A percentile compares a stretch with the other conserved stretches of the same genome.
Evolutionary conservation across 257 asterid species (phyloP).

Genomic region (Vinca minor): DNA sequence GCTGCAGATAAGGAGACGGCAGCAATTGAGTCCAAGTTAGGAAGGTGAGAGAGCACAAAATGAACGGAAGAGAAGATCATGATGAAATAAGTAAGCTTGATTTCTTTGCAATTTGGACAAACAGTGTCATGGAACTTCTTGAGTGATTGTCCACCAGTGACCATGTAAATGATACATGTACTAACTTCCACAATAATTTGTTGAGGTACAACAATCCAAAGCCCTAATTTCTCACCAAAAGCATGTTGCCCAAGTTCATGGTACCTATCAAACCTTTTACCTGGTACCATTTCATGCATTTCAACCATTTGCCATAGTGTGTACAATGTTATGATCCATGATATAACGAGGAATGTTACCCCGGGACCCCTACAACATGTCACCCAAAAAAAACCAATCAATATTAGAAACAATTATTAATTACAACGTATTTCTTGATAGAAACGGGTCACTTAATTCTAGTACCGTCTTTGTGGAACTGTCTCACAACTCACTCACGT

Average conservation of each 20-base stretch:
- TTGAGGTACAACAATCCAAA: constrained; percentile 67
- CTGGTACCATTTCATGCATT: constrained; percentile 70
- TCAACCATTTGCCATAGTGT: constrained; percentile 86
- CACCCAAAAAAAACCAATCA: too few species aligned
- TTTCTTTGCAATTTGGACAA: constrained; percentile 14
- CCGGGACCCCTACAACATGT: constrained; percentile 57
- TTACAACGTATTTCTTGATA: too few species aligned
- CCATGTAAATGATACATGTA: constrained; percentile 61
- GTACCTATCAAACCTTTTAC: constrained; percentile 67
- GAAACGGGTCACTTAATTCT: too few species aligned
- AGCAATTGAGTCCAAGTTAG: constrained; percentile 61
- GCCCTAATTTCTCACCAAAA: constrained; percentile 55
- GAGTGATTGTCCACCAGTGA: constrained; percentile 62
- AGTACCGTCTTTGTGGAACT: too few species aligned
- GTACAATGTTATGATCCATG: constrained; percentile 59
- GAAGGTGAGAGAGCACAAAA: constrained; percentile 38
- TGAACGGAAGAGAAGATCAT: constrained; percentile 36
- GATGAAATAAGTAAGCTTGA: constrained; percentile 47
- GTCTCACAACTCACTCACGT: too few species aligned
- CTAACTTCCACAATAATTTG: constrained; percentile 49
- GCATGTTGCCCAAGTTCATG: constrained; percentile 70
- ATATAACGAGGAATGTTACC: constrained; percentile 26
- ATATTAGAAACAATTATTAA: too few species aligned
- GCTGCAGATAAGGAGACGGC: constrained; percentile 49
- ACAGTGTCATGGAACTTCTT: constrained; percentile 35